Evolutionary conservation across 257 asterid genomes (phyloP), one percentile per base, ranked within the genome.

Genomic region (Henckelia pumila): DNA sequence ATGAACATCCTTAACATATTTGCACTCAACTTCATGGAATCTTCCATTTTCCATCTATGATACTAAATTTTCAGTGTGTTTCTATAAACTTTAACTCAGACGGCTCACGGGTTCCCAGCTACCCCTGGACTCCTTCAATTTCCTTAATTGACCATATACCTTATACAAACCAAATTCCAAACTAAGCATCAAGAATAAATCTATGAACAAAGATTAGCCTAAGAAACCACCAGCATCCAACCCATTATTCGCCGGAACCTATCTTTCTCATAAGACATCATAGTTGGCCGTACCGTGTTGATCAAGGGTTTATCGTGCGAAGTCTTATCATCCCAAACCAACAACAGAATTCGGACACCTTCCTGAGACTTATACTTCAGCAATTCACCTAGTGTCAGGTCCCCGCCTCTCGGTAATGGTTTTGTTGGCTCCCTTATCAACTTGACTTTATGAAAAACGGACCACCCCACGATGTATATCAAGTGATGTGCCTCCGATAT

Each of bases 311-410:
- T 85, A 69, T 82, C 76, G 22, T 89, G 98, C 4, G 98, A 92
- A 69, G 97, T 90, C 82, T 85, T 89, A 73, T 92, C 98, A 79
- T 92, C 98, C 98, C 98, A 92, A 72, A 85, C 79, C 74, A 92
- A 76, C 57, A 92, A 76, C 79, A 92, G 81, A 81, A 92, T 97
- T 50, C 98, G 83, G 71, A 92, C 97, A 56, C 98, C 98, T 79
- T 92, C 98, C 77, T 92, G 80, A 3, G 98, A 88, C 71, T 92
- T 92, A 66, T 88, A 89, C 88, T 92, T 92, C 73, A 92, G 73
- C 69, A 92, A 65, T 64, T 92, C 98, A 68, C 98, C 98, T 8
- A 92, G 92, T 37, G 88, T 92, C 73, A 92, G 74, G 47, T 89
- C 87, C 56, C 98, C 95, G 4, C 96, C 98, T 44, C 95, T 81